These are phyloP conservation scores for Naganishia albida DNA, from an alignment of 1,284 basidiomycete species.

Conservation along the genomic window DNA sequence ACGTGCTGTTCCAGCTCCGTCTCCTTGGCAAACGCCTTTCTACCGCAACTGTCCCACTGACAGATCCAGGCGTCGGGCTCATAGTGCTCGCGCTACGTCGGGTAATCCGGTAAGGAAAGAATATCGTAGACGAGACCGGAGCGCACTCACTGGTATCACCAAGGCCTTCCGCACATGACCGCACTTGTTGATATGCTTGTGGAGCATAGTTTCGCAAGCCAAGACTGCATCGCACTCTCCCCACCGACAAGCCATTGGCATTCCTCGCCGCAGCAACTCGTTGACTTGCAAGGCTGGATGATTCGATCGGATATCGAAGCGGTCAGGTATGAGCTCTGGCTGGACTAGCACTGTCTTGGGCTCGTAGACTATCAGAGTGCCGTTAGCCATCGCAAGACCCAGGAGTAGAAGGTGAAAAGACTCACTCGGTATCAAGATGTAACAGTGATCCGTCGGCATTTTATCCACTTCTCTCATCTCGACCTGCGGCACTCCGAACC, in stretches of 20 bases:
- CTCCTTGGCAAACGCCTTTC: constrained; percentile 14
- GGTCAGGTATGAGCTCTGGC: constrained; percentile 25
- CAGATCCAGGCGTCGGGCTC: constrained; percentile 26
- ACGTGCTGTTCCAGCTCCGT: constrained; percentile 16
- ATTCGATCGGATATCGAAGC: constrained; percentile 12
- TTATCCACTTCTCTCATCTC: constrained; percentile 1
- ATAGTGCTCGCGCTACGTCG: background rate
- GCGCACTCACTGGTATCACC: constrained; percentile 1
- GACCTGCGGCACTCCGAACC: constrained; percentile 6
- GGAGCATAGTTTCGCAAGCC: constrained; percentile 19
- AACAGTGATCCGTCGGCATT: constrained; percentile 15
- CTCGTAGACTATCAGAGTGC: constrained; percentile 8
- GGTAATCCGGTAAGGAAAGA: background rate
- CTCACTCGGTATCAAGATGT: constrained; percentile 22
- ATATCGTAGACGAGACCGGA: background rate
- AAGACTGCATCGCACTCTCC: constrained; percentile 14
- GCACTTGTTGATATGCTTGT: constrained; percentile 19
- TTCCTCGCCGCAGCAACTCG: constrained; percentile 6
- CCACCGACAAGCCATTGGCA: constrained; percentile 11
- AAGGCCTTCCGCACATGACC: constrained; percentile 23
- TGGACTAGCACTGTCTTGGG: constrained; percentile 7
- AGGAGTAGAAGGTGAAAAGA: background rate
- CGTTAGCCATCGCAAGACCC: background rate
- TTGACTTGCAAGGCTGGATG: constrained; percentile 21
- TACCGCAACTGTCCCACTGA: constrained; percentile 4